Evolutionary conservation across 352 stramenopile genomes (phyloP), one percentile per base, ranked within the genome.

Genomic region (Globisporangium solare): DNA sequence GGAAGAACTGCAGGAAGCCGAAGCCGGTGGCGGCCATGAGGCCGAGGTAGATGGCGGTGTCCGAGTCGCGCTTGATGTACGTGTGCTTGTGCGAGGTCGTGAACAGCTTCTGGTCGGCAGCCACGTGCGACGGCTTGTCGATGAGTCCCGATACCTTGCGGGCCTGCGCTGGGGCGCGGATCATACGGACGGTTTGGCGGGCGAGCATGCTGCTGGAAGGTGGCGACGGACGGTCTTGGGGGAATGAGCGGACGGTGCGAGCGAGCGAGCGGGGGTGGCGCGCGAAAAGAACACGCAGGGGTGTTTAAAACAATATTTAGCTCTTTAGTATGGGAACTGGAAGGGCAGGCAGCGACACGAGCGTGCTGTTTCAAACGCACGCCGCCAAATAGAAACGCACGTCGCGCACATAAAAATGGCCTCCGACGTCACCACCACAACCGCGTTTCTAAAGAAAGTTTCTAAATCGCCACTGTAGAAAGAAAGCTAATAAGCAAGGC

Each of bases 71-170:
- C 74, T 86, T 86, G 57, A 76, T 49, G 76, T 88, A 87, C 48
- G 79, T 89, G 43, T 69, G 72, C 58, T 73, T 65, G 65, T 84
- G 72, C 63, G 74, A 68, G 22, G 67, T 74, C 35, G 57, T 66
- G 67, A 91, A 91, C 39, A 91, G 71, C 67, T 86, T 74, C 70
- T 89, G 81, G 68, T 84, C 75, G 49, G 67, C 62, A 0, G 51
- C 24, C 27, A 91, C 69, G 60, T 78, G 67, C 71, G 66, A 89
- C 56, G 80, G 64, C 73, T 87, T 85, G 71, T 88, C 81, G 47
- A 91, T 64, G 48, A 91, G 76, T 68, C 53, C 53, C 7, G 80
- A 83, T 64, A 86, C 70, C 43, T 66, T 54, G 64, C 78, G 71
- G 40, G 63, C 62, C 62, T 87, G 71, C 57, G 56, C 50, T 21